Evolutionary conservation across 768 basidiomycete genomes (phyloP).

Genomic region (Nidula microcarpa): DNA sequence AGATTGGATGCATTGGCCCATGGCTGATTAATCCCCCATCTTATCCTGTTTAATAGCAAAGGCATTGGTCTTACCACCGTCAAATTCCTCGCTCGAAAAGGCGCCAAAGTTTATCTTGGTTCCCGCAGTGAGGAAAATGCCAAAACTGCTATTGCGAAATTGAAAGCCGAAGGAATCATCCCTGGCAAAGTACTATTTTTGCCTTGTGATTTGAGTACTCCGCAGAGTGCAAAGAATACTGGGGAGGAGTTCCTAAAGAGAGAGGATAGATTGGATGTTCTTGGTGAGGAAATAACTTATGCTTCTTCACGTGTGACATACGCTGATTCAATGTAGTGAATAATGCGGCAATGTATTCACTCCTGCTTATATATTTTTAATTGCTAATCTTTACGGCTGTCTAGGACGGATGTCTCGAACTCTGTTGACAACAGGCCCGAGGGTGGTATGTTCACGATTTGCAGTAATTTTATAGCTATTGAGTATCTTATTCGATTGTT

Average conservation of each 20-base stretch:
- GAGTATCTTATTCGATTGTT: background rate
- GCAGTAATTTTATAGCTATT: background rate
- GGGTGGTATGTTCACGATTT: too few species aligned
- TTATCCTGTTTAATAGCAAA: background rate
- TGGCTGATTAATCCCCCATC: background rate
- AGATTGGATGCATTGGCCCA: too few species aligned
- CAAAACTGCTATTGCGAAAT: slow-evolving; percentile 15
- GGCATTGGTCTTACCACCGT: slow-evolving; percentile 10
- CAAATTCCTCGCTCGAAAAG: slow-evolving; percentile 16
- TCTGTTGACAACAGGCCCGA: background rate
- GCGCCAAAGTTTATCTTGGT: slow-evolving; percentile 21
- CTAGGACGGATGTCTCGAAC: background rate
- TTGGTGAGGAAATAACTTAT: slow-evolving; percentile 6
- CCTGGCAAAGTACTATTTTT: background rate
- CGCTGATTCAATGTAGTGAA: background rate
- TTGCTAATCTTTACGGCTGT: background rate
- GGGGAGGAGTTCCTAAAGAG: background rate
- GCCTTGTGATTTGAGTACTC: background rate
- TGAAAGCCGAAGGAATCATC: slow-evolving; percentile 14
- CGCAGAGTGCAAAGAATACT: slow-evolving; percentile 4
- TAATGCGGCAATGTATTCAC: background rate
- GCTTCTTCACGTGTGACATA: background rate
- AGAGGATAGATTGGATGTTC: slow-evolving; percentile 8
- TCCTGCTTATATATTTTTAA: too few species aligned
- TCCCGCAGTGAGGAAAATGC: slow-evolving; percentile 16